A percentile compares a stretch with the other conserved stretches of the same genome.
phyloP scores from a whole-genome alignment of 2,329 filamentous ascomycete genomes.

The Ustilaginoidea virens region DNA sequence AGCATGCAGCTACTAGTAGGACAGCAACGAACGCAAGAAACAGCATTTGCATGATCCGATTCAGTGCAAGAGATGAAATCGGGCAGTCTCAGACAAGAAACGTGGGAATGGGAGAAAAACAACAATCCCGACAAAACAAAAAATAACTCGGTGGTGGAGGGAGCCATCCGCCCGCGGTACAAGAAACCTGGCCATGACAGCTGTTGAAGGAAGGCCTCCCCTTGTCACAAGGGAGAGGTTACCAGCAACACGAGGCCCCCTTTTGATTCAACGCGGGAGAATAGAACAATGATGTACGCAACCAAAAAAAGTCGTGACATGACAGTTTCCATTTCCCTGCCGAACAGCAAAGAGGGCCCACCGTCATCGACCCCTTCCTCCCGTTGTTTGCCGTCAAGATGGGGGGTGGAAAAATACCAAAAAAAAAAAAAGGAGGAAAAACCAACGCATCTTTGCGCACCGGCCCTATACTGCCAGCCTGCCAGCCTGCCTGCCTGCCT shows the following conservation, averaged over 20 bases:
- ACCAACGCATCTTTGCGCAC: conserved; percentile 20
- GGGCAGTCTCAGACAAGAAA: conserved; percentile 8
- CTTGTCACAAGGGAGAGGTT: too few relatives aligned
- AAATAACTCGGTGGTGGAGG: conserved; percentile 2
- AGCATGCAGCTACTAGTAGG: too few relatives aligned
- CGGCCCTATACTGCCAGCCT: conserved; percentile 18
- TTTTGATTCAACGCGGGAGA: background rate
- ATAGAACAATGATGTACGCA: conserved; percentile 4
- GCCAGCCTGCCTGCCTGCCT: too few relatives aligned
- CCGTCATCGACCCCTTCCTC: conserved; percentile 11
- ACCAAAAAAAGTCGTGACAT: conserved; percentile 5
- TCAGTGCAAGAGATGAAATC: conserved; percentile 6
- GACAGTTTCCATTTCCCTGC: conserved; percentile 5
- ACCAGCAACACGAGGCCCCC: too few relatives aligned
- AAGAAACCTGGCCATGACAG: conserved; percentile 1
- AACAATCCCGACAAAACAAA: background rate
- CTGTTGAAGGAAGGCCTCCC: background rate
- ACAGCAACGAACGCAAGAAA: conserved; percentile 3
- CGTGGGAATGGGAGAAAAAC: conserved; percentile 1
- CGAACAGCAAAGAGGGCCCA: too few relatives aligned
- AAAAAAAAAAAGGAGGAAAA: conserved; percentile 12
- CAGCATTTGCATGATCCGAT: conserved; percentile 17
- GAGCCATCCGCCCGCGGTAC: conserved; percentile 2
- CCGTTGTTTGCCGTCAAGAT: conserved; percentile 14
- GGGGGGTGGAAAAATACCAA: too few relatives aligned